Percentiles rank a stretch among this genome's conserved stretches.
Evolutionary conservation across 768 basidiomycete species (phyloP).

Genomic region (Lactarius trivialis): DNA sequence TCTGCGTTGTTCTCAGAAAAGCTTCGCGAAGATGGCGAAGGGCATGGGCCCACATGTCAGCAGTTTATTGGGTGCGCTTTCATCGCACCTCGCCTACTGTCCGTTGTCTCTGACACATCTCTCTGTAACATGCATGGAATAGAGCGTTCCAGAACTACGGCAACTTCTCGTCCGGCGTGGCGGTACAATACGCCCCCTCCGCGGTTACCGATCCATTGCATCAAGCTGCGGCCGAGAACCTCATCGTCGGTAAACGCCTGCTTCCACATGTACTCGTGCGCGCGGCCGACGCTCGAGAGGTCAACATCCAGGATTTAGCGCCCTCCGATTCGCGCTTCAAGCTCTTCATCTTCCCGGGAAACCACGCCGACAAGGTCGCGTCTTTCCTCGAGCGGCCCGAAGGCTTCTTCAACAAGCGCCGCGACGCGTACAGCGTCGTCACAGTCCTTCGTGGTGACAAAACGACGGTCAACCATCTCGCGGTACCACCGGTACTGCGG

Average conservation of each 20-base stretch:
- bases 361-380: constrained; percentile 28
- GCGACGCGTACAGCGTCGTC: constrained; percentile 30
- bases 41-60: constrained; percentile 43
- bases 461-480: constrained; percentile 29
- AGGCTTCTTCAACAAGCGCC: constrained; percentile 26
- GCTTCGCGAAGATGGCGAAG: constrained; percentile 34
- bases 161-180: constrained; percentile 41
- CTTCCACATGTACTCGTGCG: constrained; percentile 42
- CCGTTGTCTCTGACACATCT: background rate
- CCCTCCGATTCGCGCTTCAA: constrained; percentile 45
- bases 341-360: constrained; percentile 38
- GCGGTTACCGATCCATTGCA: constrained; percentile 30
- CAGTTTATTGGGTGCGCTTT: constrained; percentile 38
- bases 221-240: constrained; percentile 34
- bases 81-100: background rate
- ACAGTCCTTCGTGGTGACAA: constrained; percentile 31
- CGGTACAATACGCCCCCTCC: constrained; percentile 45
- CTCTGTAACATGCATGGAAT: background rate
- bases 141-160: constrained; percentile 43
- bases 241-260: constrained; percentile 46
- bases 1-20: constrained; percentile 49
- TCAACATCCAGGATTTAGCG: constrained; percentile 45
- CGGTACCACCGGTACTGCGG: constrained; percentile 32
- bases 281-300: constrained; percentile 40
- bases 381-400: constrained; percentile 26